These are phyloP conservation scores for baker's yeast (Saccharomyces cerevisiae) DNA, from an alignment of 805 yeast genomes.

Conservation along the genomic window DNA sequence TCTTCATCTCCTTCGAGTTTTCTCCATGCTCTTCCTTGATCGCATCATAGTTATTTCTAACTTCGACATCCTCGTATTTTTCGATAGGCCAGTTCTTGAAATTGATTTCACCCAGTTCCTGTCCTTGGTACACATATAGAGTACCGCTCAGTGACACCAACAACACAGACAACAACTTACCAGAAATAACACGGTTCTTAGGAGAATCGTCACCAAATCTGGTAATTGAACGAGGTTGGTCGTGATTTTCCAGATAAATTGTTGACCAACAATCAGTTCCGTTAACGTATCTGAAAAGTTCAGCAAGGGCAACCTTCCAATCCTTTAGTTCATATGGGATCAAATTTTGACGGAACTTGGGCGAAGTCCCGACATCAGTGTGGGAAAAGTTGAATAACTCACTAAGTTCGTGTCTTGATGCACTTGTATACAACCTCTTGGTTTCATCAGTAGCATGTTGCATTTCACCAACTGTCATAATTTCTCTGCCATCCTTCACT, in stretches of 20 bases:
- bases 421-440: slow-evolving; percentile 36
- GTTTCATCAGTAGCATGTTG: slow-evolving; percentile 37
- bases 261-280: slow-evolving; percentile 53
- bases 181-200: slow-evolving; percentile 32
- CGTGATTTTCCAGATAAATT: slow-evolving; percentile 49
- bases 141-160: slow-evolving; percentile 45
- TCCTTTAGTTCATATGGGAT: slow-evolving; percentile 32
- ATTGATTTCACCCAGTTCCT: slow-evolving; percentile 51
- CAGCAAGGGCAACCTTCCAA: slow-evolving; percentile 35
- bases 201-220: slow-evolving; percentile 42
- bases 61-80: slow-evolving; percentile 45
- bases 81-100: slow-evolving; percentile 38
- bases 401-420: slow-evolving; percentile 33
- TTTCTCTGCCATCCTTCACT: slow-evolving; percentile 40
- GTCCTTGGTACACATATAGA: slow-evolving; percentile 51
- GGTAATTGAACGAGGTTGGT: slow-evolving; percentile 46
- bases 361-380: slow-evolving; percentile 33
- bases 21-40: slow-evolving; percentile 24
- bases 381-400: slow-evolving; percentile 35
- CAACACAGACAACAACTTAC: slow-evolving; percentile 42
- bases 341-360: slow-evolving; percentile 31
- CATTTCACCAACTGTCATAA: slow-evolving; percentile 52
- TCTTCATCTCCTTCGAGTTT: slow-evolving; percentile 22
- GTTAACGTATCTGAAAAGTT: slow-evolving; percentile 34
- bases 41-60: slow-evolving; percentile 35